phyloP scores from a whole-genome alignment of 805 yeast species.

The Ogataea henricii region DNA sequence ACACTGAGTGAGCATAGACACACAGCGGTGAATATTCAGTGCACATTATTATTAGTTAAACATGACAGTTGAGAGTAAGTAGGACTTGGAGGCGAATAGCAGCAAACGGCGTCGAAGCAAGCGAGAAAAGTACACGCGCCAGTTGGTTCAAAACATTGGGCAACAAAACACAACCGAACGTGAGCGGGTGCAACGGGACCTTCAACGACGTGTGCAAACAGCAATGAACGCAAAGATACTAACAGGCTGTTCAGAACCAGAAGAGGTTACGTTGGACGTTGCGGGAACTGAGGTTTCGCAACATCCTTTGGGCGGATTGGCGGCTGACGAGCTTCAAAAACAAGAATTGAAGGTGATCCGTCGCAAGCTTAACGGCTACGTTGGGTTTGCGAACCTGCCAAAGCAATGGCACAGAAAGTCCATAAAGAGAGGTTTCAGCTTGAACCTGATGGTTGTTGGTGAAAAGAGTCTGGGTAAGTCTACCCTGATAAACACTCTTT shows the following conservation, averaged over 20 bases:
- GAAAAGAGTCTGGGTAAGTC: conserved; percentile 92
- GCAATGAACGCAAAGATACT: conserved; percentile 1
- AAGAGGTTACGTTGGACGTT: conserved; percentile 12
- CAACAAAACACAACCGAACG: not conserved
- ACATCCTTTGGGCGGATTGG: conserved; percentile 5
- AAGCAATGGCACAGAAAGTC: conserved; percentile 98
- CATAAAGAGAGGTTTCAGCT: conserved; percentile 82
- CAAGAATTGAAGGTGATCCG: conserved; percentile 63
- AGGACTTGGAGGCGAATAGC: not conserved
- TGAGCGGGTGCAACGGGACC: not conserved
- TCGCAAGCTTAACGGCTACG: conserved; percentile 86
- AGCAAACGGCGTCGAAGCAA: not conserved
- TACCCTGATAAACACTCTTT: conserved; percentile 87
- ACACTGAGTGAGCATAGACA: conserved; percentile 1
- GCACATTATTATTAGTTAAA: not conserved
- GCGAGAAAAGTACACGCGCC: conserved; percentile 7
- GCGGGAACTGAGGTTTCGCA: conserved; percentile 6
- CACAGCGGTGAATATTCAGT: not conserved
- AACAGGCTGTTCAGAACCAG: conserved; percentile 11
- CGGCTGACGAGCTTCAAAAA: conserved; percentile 11
- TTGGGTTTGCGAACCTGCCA: conserved; percentile 96
- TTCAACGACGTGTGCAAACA: not conserved
- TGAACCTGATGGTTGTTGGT: conserved; percentile 89
- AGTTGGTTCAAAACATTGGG: not conserved
- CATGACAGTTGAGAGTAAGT: conserved; percentile 30